These are phyloP conservation scores for Colletotrichum aenigma DNA, from an alignment of 2,329 filamentous ascomycete genomes.

Conservation along the genomic window DNA sequence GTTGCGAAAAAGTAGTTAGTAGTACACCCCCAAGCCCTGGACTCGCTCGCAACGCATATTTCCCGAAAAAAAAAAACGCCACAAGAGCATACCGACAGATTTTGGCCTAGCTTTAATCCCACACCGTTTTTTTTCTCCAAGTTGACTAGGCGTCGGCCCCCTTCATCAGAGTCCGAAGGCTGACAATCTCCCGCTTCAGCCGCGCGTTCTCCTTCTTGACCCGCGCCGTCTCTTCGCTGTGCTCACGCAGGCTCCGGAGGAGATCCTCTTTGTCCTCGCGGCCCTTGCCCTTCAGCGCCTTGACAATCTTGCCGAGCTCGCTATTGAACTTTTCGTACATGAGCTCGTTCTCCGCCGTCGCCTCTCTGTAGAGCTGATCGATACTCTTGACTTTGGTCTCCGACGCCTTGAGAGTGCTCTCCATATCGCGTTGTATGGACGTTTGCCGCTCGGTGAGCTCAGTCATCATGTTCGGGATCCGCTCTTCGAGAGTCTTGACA, in stretches of 20 bases:
- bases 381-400: constrained; percentile 82
- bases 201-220: constrained; percentile 86
- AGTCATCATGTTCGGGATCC: constrained; percentile 62
- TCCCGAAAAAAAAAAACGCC: constrained; percentile 2
- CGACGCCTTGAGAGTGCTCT: constrained; percentile 71
- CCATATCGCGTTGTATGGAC: constrained; percentile 72
- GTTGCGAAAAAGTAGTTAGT: background rate
- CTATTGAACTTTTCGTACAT: constrained; percentile 91
- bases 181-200: constrained; percentile 81
- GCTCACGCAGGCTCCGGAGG: constrained; percentile 71
- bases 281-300: constrained; percentile 72
- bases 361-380: constrained; percentile 87
- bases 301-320: constrained; percentile 84
- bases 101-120: background rate
- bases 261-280: constrained; percentile 83
- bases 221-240: constrained; percentile 76
- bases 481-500: constrained; percentile 70
- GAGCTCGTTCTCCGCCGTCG: constrained; percentile 88
- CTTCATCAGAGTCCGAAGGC: constrained; percentile 63
- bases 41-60: constrained; percentile 17
- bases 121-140: background rate
- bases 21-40: background rate
- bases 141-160: constrained; percentile 25
- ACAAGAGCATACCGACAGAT: background rate
- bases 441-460: constrained; percentile 66